Conservation (phyloP, 1,139 yeast genomes). For the Kazachstania sp. region DNA sequence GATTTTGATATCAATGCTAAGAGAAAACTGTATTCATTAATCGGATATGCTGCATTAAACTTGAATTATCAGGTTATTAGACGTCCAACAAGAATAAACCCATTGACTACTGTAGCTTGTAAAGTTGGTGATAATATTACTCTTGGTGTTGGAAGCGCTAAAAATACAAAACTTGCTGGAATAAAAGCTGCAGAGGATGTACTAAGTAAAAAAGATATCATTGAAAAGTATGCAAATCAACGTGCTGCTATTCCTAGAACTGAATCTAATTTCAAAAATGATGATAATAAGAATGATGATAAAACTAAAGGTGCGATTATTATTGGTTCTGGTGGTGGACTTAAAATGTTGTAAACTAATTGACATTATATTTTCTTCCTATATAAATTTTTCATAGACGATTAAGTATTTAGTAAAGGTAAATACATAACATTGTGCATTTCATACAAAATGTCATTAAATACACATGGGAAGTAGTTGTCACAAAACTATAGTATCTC, state of each 20-base stretch:
- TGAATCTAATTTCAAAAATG: constrained; percentile 19
- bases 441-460: too few relatives aligned
- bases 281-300: neutral
- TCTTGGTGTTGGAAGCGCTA: constrained; percentile 57
- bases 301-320: neutral
- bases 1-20: constrained; percentile 39
- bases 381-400: neutral
- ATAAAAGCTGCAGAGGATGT: constrained; percentile 65
- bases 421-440: too few relatives aligned
- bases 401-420: too few relatives aligned
- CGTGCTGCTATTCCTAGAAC: constrained; percentile 58
- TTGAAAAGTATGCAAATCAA: constrained; percentile 56
- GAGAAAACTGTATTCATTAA: constrained; percentile 62
- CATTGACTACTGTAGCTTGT: constrained; percentile 54
- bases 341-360: neutral
- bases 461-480: too few relatives aligned
- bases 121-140: constrained; percentile 51
- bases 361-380: neutral
- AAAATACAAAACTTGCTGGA: constrained; percentile 59
- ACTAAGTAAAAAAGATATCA: constrained; percentile 45
- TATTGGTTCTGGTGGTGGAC: neutral
- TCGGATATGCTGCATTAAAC: constrained; percentile 65
- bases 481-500: neutral
- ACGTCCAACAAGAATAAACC: constrained; percentile 45
- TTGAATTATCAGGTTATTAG: constrained; percentile 55